phyloP scores from a whole-genome alignment of 2,329 filamentous ascomycete species.

The Colletotrichum lentis region DNA sequence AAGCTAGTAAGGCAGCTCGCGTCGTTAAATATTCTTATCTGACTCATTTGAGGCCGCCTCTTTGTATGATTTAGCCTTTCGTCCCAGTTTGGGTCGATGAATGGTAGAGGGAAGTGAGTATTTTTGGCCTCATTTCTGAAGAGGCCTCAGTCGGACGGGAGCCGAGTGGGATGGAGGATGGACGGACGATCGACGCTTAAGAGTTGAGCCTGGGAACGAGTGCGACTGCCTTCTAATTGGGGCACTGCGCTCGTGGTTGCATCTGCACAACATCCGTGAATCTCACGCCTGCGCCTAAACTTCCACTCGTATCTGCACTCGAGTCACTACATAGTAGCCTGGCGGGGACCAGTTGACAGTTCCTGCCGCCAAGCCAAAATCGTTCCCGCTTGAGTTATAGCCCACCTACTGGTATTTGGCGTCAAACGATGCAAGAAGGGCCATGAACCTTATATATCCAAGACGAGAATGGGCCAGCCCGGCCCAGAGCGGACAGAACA shows the following conservation, averaged over 20 bases:
- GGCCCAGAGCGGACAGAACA: no score
- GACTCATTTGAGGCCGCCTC: background rate
- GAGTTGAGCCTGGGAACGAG: conserved; percentile 13
- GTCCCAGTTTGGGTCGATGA: background rate
- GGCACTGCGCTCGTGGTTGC: conserved; percentile 9
- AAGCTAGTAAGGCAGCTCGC: no score
- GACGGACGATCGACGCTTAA: conserved; percentile 12
- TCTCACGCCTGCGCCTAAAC: background rate
- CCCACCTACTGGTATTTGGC: background rate
- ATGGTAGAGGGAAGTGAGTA: background rate
- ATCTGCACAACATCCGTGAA: conserved; percentile 2
- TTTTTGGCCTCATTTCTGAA: conserved; percentile 15
- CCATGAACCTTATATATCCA: no score
- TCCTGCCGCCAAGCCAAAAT: no score
- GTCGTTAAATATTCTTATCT: background rate
- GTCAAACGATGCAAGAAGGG: background rate
- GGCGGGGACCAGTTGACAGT: background rate
- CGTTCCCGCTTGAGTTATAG: background rate
- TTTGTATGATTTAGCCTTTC: no score
- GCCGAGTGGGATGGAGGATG: conserved; percentile 19
- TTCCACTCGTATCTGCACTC: conserved; percentile 8
- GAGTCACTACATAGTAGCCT: no score
- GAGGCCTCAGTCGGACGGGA: conserved; percentile 4
- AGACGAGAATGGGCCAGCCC: no score
- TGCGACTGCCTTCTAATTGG: conserved; percentile 19